Conservation (phyloP, 2,329 filamentous ascomycete species). For the Knufia fluminis region DNA sequence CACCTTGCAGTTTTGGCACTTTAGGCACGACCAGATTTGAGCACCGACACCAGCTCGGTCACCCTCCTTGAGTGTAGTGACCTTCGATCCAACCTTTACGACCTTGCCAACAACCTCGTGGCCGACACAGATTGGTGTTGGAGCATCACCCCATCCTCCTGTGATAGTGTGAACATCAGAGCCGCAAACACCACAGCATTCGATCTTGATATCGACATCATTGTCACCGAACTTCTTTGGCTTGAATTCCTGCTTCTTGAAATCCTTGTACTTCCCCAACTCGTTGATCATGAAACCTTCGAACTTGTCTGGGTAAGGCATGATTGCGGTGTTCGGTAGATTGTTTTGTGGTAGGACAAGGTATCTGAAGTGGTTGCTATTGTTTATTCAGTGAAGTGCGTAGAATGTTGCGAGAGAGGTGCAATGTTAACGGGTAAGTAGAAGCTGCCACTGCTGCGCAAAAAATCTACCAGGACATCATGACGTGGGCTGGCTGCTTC, state of each 20-base stretch:
- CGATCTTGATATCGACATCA: conserved; percentile 81
- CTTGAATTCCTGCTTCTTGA: conserved; percentile 58
- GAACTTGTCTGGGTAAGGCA: conserved; percentile 39
- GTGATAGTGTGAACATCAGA: conserved; percentile 63
- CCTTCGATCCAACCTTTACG: conserved; percentile 56
- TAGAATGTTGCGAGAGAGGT: not conserved
- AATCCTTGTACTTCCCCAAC: conserved; percentile 55
- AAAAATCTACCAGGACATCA: no score
- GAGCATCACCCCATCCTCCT: conserved; percentile 46
- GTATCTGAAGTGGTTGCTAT: not conserved
- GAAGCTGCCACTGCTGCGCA: no score
- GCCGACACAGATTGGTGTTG: conserved; percentile 45
- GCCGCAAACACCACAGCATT: conserved; percentile 67
- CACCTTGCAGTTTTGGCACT: conserved; percentile 53
- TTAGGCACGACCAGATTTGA: conserved; percentile 55
- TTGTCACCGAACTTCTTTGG: conserved; percentile 80
- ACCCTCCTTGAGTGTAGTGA: conserved; percentile 52
- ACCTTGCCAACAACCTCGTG: conserved; percentile 63
- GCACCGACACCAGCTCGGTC: conserved; percentile 59
- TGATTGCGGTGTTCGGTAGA: conserved; percentile 17
- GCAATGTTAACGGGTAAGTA: no score
- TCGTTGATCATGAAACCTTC: conserved; percentile 47
- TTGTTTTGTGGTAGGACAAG: not conserved
- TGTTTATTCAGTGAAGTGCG: no score
- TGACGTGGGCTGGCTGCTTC: no score